Conservation (phyloP, 2,329 filamentous ascomycete genomes). For the Byssoonygena ceratinophila region DNA sequence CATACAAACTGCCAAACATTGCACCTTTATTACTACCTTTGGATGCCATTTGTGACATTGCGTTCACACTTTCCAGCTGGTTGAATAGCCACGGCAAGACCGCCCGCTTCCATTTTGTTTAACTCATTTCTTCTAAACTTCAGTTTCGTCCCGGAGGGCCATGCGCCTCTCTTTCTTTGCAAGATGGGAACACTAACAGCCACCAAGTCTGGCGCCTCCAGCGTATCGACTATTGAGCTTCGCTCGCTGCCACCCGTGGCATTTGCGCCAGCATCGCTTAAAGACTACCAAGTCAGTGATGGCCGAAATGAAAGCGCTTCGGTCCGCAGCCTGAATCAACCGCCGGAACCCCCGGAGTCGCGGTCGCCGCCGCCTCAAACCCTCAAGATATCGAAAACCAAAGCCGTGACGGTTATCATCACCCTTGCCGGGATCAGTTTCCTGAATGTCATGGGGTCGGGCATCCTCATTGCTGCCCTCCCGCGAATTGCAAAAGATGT, state of each 20-base stretch:
- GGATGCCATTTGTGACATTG: too few relatives aligned
- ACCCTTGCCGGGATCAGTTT: constrained; percentile 25
- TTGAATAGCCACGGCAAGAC: neutral
- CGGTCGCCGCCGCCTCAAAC: neutral
- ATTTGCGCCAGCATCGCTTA: neutral
- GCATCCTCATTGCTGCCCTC: constrained; percentile 23
- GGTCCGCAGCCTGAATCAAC: neutral
- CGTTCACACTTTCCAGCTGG: neutral
- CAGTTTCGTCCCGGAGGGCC: neutral
- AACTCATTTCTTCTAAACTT: neutral
- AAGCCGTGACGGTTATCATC: constrained; percentile 19
- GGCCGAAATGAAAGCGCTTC: neutral
- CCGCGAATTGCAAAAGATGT: constrained; percentile 24
- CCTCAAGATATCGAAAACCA: constrained; percentile 12
- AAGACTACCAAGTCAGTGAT: neutral
- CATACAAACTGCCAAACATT: too few relatives aligned
- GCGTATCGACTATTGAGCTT: neutral
- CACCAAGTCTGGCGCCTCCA: neutral
- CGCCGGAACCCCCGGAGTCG: neutral
- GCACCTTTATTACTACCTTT: too few relatives aligned
- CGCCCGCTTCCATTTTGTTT: neutral
- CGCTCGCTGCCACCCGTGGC: neutral
- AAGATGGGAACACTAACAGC: neutral
- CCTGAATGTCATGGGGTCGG: constrained; percentile 25
- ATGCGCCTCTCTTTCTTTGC: neutral